Conservation (phyloP, 2,329 filamentous ascomycete species). For the Colletotrichum sp. region DNA sequence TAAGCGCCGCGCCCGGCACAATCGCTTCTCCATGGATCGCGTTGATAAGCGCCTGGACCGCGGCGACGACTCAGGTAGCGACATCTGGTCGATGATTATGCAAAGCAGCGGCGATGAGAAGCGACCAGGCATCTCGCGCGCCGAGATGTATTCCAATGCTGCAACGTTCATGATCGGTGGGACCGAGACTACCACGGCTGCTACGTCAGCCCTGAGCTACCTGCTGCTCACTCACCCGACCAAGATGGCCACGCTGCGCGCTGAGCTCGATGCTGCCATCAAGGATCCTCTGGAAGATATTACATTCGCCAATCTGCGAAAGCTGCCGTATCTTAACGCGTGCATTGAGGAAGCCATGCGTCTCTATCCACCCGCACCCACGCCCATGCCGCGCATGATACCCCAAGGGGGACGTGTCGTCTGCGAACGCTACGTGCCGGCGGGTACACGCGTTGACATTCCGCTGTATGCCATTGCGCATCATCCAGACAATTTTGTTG, state of each 20-base stretch:
- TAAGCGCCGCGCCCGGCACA: conserved; percentile 8
- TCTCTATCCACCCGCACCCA: conserved; percentile 31
- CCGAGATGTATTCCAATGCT: conserved; percentile 22
- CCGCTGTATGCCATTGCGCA: conserved; percentile 14
- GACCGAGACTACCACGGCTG: conserved; percentile 50
- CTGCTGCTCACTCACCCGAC: conserved; percentile 38
- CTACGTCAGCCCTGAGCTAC: conserved; percentile 44
- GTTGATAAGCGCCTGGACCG: conserved; percentile 18
- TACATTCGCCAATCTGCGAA: conserved; percentile 29
- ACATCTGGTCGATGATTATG: conserved; percentile 16
- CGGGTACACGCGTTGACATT: conserved; percentile 22
- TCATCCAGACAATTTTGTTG: conserved; percentile 40
- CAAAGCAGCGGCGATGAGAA: conserved; percentile 3
- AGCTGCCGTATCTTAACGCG: conserved; percentile 43
- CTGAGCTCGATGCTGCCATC: conserved; percentile 36
- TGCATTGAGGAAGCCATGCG: conserved; percentile 47
- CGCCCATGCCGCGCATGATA: conserved; percentile 30
- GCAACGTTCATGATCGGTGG: conserved; percentile 39
- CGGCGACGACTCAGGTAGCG: conserved; percentile 6
- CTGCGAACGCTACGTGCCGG: conserved; percentile 33
- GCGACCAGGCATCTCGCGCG: conserved; percentile 1
- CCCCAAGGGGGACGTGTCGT: conserved; percentile 36
- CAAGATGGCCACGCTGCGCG: conserved; percentile 31
- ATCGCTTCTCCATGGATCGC: conserved; percentile 14
- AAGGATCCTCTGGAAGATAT: conserved; percentile 37